A percentile compares a stretch with the other conserved stretches of the same genome.
phyloP scores from a whole-genome alignment of 768 basidiomycete species.

The Tylopilus sp. region DNA sequence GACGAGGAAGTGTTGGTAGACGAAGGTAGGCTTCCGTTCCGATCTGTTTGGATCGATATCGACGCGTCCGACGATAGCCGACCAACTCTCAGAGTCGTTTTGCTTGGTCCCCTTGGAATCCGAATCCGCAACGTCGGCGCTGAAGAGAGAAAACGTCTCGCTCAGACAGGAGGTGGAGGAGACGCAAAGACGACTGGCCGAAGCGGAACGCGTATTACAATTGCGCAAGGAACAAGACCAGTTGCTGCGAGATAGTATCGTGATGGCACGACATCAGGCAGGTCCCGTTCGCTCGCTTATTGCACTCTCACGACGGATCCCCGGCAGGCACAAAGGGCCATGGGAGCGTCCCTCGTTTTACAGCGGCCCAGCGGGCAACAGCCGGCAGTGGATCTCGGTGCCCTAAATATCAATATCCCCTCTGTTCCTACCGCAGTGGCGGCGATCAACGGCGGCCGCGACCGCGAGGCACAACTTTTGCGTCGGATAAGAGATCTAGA shows the following conservation, averaged over 20 bases:
- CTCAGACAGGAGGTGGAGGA: slow-evolving; percentile 60
- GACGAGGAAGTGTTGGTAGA: slow-evolving; percentile 63
- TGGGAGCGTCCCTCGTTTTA: slow-evolving; percentile 63
- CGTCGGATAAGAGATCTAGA: slow-evolving; percentile 70
- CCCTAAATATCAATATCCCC: slow-evolving; percentile 57
- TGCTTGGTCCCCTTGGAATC: slow-evolving; percentile 65
- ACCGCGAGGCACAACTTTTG: slow-evolving; percentile 51
- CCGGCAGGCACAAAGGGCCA: slow-evolving; percentile 70
- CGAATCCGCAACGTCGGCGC: slow-evolving; percentile 43
- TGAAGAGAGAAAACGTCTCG: slow-evolving; percentile 65
- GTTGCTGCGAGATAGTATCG: slow-evolving; percentile 78
- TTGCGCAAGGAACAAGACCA: slow-evolving; percentile 75
- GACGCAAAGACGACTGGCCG: slow-evolving; percentile 54
- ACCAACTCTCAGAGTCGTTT: slow-evolving; percentile 79
- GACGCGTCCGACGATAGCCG: slow-evolving; percentile 35
- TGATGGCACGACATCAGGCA: slow-evolving; percentile 66
- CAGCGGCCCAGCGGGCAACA: slow-evolving; percentile 41
- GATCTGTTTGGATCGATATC: background rate
- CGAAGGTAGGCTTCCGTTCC: slow-evolving; percentile 45
- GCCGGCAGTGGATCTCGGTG: slow-evolving; percentile 48
- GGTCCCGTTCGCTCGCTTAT: slow-evolving; percentile 10
- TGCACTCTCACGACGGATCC: slow-evolving; percentile 1
- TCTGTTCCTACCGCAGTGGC: slow-evolving; percentile 45
- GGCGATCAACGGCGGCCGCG: slow-evolving; percentile 49
- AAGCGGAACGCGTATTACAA: slow-evolving; percentile 61